Conservation (phyloP, 164 flowering plant genomes). For the Dillenia turbinata region DNA sequence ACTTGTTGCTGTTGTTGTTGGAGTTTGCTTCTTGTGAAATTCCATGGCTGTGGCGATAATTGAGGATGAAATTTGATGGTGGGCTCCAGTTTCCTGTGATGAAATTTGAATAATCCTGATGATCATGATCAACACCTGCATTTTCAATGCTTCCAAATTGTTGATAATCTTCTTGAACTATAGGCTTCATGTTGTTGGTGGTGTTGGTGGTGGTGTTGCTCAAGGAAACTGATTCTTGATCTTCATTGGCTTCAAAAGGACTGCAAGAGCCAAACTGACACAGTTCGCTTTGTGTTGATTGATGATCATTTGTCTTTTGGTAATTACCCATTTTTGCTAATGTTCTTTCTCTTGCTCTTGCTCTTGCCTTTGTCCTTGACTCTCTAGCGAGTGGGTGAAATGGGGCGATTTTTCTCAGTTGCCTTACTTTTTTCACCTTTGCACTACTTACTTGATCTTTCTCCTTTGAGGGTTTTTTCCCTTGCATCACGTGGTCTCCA, state of each 20-base stretch:
- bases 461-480: neutral
- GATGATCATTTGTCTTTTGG: constrained; percentile 2
- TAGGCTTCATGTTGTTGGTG: constrained; percentile 14
- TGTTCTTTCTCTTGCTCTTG: constrained; percentile 53
- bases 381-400: constrained; percentile 26
- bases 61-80: constrained; percentile 15
- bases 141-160: no score
- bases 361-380: constrained; percentile 50
- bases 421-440: constrained; percentile 17
- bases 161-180: neutral
- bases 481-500: neutral
- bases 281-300: constrained; percentile 6
- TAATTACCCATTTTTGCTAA: constrained; percentile 23
- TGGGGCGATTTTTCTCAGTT: constrained; percentile 9
- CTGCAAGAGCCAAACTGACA: constrained; percentile 10
- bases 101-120: constrained; percentile 1
- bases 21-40: constrained; percentile 23
- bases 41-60: constrained; percentile 10
- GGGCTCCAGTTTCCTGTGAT: constrained; percentile 18
- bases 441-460: neutral
- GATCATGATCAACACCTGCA: neutral
- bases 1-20: constrained; percentile 7
- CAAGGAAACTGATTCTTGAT: constrained; percentile 20
- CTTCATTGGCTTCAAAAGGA: constrained; percentile 16
- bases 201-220: neutral